A percentile compares a stretch with the other conserved stretches of the same genome.
These are phyloP conservation scores for Nymphaea thermarum DNA, from an alignment of 164 flowering plant genomes.

Conservation along the genomic window DNA sequence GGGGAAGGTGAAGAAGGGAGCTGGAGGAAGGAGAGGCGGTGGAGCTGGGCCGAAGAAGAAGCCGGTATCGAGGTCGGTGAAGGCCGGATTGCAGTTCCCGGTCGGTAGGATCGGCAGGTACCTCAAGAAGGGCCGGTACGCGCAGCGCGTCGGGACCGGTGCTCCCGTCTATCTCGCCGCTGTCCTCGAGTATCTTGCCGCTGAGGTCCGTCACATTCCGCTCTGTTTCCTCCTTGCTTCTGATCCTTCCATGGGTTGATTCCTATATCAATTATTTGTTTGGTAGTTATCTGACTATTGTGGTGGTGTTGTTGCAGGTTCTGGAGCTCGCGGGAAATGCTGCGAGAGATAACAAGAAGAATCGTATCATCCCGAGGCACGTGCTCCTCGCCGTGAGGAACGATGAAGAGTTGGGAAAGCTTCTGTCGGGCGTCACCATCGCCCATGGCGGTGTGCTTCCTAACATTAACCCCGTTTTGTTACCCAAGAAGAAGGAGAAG, in stretches of 20 bases:
- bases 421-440: conserved; percentile 53
- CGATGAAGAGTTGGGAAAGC: conserved; percentile 68
- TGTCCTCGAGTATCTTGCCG: conserved; percentile 58
- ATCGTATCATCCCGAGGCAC: conserved; percentile 59
- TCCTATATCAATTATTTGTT: background rate
- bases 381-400: conserved; percentile 59
- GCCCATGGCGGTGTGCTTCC: conserved; percentile 70
- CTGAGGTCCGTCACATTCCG: conserved; percentile 28
- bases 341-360: conserved; percentile 71
- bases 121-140: conserved; percentile 22
- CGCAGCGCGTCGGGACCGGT: conserved; percentile 56
- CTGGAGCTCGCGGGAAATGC: conserved; percentile 79
- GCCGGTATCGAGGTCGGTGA: conserved; percentile 16
- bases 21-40: conserved; percentile 21
- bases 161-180: conserved; percentile 65
- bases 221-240: background rate
- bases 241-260: background rate
- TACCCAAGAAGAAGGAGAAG: conserved; percentile 51
- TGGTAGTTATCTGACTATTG: background rate
- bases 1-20: conserved; percentile 20
- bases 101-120: conserved; percentile 26
- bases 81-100: conserved; percentile 26
- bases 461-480: conserved; percentile 56
- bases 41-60: conserved; percentile 29
- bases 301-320: conserved; percentile 24